phyloP scores from a whole-genome alignment of 192 early-diverging fungal genomes.

The Geranomyces variabilis region DNA sequence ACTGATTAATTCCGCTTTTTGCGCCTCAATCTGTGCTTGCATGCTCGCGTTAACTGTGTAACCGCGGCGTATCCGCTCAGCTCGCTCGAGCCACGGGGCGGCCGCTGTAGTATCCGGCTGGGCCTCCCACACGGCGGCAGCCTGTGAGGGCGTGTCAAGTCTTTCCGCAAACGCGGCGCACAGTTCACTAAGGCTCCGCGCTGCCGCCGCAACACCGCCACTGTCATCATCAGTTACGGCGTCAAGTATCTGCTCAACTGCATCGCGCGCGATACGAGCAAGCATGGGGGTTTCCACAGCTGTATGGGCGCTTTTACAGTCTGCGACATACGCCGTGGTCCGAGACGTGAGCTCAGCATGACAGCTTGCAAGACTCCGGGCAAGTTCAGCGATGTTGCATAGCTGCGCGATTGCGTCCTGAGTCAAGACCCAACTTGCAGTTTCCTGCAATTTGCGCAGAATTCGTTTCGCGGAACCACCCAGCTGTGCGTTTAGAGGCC shows the following conservation, averaged over 20 bases:
- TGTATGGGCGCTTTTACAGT: background rate
- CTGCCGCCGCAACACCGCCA: background rate
- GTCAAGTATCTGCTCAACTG: background rate
- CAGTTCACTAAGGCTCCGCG: background rate
- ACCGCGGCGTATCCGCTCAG: slow-evolving; percentile 78
- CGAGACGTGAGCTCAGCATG: background rate
- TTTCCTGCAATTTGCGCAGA: background rate
- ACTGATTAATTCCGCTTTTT: slow-evolving; percentile 77
- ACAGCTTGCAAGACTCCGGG: background rate
- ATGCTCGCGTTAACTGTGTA: slow-evolving; percentile 81
- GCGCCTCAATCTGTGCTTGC: slow-evolving; percentile 73
- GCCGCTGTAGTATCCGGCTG: background rate
- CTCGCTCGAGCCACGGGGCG: slow-evolving; percentile 76
- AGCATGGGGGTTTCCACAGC: background rate
- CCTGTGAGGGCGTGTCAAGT: background rate
- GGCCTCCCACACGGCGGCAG: slow-evolving; percentile 28
- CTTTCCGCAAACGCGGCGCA: background rate
- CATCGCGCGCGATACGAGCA: background rate
- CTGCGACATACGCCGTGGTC: background rate
- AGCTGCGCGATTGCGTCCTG: background rate
- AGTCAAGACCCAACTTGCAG: background rate
- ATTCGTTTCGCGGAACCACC: background rate
- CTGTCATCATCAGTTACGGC: background rate
- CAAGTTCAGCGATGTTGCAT: background rate
- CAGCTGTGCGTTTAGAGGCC: background rate